phyloP scores from a whole-genome alignment of 495 filamentous ascomycete species.

The Tricharina praecox region DNA sequence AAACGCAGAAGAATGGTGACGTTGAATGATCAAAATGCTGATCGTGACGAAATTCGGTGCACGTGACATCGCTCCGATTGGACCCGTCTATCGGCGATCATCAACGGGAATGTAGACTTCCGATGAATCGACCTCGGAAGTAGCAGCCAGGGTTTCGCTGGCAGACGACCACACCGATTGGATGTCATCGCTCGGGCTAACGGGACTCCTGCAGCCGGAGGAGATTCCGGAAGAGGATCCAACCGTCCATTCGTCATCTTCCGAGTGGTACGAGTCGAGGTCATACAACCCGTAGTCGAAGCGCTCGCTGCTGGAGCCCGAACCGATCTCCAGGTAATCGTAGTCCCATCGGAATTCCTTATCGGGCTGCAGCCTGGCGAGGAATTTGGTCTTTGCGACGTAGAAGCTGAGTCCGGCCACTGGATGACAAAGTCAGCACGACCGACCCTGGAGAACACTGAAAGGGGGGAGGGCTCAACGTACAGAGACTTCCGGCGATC shows the following conservation, averaged over 20 bases:
- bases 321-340: conserved; percentile 73
- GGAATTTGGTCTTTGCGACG: conserved; percentile 57
- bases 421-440: conserved; percentile 7
- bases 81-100: background rate
- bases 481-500: conserved; percentile 59
- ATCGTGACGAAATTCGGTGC: background rate
- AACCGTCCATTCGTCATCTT: conserved; percentile 54
- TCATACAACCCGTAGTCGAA: conserved; percentile 40
- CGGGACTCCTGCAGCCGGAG: conserved; percentile 39
- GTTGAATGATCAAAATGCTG: background rate
- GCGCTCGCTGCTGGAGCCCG: conserved; percentile 27
- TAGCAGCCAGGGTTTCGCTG: conserved; percentile 13
- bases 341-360: conserved; percentile 90
- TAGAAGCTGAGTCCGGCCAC: conserved; percentile 67
- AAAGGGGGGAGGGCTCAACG: too few relatives aligned
- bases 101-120: background rate
- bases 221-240: conserved; percentile 56
- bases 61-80: background rate
- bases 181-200: conserved; percentile 41
- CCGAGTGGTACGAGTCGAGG: conserved; percentile 31
- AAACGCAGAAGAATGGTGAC: background rate
- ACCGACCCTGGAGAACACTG: background rate
- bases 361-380: conserved; percentile 62
- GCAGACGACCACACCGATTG: conserved; percentile 36
- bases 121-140: conserved; percentile 6